Evolutionary conservation across 306 rosid species (phyloP).

Genomic region (Amphicarpaea edgeworthii): DNA sequence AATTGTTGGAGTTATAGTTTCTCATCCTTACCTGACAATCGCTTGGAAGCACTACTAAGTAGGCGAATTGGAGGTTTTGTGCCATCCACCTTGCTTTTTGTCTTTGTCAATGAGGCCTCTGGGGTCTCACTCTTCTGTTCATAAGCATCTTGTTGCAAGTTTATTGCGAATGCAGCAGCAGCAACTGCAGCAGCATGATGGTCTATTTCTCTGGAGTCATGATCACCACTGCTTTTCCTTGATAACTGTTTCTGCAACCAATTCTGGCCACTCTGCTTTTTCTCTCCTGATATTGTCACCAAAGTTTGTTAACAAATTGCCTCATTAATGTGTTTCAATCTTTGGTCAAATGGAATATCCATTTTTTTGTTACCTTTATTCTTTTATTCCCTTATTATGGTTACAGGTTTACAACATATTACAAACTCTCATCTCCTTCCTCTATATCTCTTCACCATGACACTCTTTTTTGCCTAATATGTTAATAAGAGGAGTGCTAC

Average conservation of each 20-base stretch:
- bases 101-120: conserved; percentile 14
- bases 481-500: too few relatives aligned
- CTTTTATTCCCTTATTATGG: conserved; percentile 4
- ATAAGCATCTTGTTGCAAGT: conserved; percentile 48
- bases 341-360: neutral
- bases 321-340: conserved; percentile 1
- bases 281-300: conserved; percentile 56
- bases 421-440: conserved; percentile 11
- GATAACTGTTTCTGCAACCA: conserved; percentile 68
- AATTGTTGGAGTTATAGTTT: too few relatives aligned
- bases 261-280: conserved; percentile 51
- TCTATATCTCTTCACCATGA: neutral
- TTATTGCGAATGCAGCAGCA: conserved; percentile 72
- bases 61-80: conserved; percentile 42
- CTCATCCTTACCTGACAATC: conserved; percentile 59
- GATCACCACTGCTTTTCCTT: conserved; percentile 56
- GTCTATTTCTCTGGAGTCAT: conserved; percentile 57
- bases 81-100: conserved; percentile 57
- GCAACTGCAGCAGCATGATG: conserved; percentile 74
- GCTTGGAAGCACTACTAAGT: conserved; percentile 53
- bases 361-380: neutral
- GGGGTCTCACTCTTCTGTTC: conserved; percentile 44
- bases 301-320: conserved; percentile 12
- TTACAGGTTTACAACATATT: neutral
- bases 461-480: neutral